phyloP scores from a whole-genome alignment of 2,329 filamentous ascomycete genomes.

The Alternaria viburni region DNA sequence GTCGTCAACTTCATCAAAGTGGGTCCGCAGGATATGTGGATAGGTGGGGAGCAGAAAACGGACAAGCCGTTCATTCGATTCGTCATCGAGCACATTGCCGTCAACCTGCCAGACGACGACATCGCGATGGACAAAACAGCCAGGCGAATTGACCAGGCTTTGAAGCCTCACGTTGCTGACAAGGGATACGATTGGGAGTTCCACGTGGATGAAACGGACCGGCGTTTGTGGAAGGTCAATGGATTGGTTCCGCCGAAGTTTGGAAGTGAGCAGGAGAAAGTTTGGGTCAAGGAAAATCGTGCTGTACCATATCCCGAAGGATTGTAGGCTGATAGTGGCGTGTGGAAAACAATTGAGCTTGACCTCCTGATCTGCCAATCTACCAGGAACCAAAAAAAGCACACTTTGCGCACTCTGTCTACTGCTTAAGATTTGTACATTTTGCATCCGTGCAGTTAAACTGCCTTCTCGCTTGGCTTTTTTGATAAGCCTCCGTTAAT shows the following conservation, averaged over 20 bases:
- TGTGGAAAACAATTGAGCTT: neutral
- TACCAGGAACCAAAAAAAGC: neutral
- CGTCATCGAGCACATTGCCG: conserved; percentile 38
- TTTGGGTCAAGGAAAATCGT: conserved; percentile 38
- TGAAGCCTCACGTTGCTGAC: conserved; percentile 50
- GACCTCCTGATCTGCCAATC: neutral
- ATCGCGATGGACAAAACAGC: conserved; percentile 24
- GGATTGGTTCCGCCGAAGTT: conserved; percentile 46
- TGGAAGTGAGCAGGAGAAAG: conserved; percentile 39
- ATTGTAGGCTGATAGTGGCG: neutral
- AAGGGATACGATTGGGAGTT: conserved; percentile 55
- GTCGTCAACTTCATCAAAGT: conserved; percentile 48
- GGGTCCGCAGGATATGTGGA: conserved; percentile 26
- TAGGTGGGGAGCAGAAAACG: conserved; percentile 31
- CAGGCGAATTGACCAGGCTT: neutral
- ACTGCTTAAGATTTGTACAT: neutral
- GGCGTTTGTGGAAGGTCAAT: conserved; percentile 54
- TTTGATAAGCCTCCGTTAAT: neutral
- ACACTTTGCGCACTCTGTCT: neutral
- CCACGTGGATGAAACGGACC: conserved; percentile 52
- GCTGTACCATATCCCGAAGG: neutral
- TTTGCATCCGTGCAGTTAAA: neutral
- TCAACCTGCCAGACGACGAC: conserved; percentile 25
- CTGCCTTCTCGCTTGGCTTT: neutral
- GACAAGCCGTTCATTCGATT: conserved; percentile 46